Evolutionary conservation across 2,329 filamentous ascomycete species (phyloP), one percentile per base, ranked within the genome.

Genomic region (Berkeleyomyces rouxiae): DNA sequence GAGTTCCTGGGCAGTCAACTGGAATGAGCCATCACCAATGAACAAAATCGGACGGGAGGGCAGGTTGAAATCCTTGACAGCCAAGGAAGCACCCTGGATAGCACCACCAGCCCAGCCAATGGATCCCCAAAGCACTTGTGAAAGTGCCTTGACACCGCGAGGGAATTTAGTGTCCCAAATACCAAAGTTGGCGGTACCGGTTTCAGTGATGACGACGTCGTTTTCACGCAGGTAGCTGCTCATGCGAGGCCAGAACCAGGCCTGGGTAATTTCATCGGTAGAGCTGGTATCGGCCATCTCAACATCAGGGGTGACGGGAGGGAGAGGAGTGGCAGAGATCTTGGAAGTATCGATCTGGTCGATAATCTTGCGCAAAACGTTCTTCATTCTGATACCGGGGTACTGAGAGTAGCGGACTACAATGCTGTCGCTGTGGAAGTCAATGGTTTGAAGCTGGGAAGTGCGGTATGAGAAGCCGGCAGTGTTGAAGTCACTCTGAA

Each of bases 131-230:
- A 93, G 81, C 2, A 88, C 85, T 70, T 93, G 89, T 61, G 82
- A 90, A 69, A 95, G 82, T 16, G 87, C 87, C 6, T 82, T 88
- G n/a, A 91, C 87, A n/a, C 81, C 79, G 2, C 77, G 71, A 0
- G 90, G 90, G 75, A 95, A 93, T 49, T 82, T 81, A 3, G 89
- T 91, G 64, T 91, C 88, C 82, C 87, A 90, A 68, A 93, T 88
- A 63, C 90, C 90, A 71, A 95, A 92, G 74, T 90, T 92, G 64
- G 89, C 79, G 0, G 90, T 96, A 46, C 90, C 90, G 1, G 90
- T 95, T 72, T 95, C 90, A 0, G 90, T 92, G 59, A 95, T 81
- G 62, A 96, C 77, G 63, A 95, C 82, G 69, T 96, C 90, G 55
- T 84, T 78, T 61, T 84, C 77, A 61, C 80, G 78, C 7, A 95